phyloP scores from a whole-genome alignment of 75 land plant species.

The Selaginella tamariscina region DNA sequence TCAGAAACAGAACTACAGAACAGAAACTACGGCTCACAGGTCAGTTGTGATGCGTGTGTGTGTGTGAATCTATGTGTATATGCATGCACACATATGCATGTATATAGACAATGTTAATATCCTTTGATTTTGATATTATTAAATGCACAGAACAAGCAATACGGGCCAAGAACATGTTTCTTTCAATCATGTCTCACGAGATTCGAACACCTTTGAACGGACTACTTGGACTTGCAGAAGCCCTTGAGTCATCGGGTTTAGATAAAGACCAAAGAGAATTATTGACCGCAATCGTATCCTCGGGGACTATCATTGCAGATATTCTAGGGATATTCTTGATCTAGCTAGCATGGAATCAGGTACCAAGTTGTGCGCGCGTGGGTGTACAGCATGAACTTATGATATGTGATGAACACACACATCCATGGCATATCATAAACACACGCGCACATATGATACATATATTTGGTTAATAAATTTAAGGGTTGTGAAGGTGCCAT shows the following conservation, averaged over 20 bases:
- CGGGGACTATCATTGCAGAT: conserved; percentile 17
- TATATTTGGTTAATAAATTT: not conserved
- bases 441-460: too few species aligned
- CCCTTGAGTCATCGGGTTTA: conserved; percentile 14
- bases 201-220: conserved; percentile 25
- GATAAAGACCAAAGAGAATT: conserved; percentile 19
- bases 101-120: too few species aligned
- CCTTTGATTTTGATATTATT: too few species aligned
- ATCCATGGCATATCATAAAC: too few species aligned
- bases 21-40: not conserved
- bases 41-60: too few species aligned
- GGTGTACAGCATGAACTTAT: too few species aligned
- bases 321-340: conserved; percentile 24
- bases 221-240: conserved; percentile 17
- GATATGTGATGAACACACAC: too few species aligned
- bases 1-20: not conserved
- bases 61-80: too few species aligned
- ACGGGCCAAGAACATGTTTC: conserved; percentile 25
- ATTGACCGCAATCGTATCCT: conserved; percentile 20
- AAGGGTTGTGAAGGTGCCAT: conserved; percentile 11
- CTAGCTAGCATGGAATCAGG: conserved; percentile 20
- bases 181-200: conserved; percentile 24
- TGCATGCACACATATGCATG: too few species aligned
- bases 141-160: conserved; percentile 19
- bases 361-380: not conserved